A percentile compares a stretch with the other conserved stretches of the same genome.
Evolutionary conservation across 345 rosid genomes (phyloP).

Genomic region (Pugionium dolabratum): DNA sequence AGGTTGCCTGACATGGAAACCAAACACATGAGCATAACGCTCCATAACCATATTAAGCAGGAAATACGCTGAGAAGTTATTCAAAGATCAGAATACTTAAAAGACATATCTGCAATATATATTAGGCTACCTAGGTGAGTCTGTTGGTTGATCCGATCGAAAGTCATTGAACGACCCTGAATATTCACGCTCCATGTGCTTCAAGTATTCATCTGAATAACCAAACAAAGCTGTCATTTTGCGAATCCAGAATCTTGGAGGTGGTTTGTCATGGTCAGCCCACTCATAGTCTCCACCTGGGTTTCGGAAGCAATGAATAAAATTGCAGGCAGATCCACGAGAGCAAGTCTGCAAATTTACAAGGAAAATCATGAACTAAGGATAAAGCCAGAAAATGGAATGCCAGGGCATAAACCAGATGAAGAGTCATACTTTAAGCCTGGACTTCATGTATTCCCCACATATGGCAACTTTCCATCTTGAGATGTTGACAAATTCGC

Average conservation of each 20-base stretch:
- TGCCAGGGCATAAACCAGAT: slow-evolving; percentile 7
- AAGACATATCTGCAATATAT: background rate
- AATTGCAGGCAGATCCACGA: slow-evolving; percentile 90
- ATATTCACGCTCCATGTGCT: slow-evolving; percentile 45
- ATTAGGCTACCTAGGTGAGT: slow-evolving; percentile 47
- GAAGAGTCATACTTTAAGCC: slow-evolving; percentile 58
- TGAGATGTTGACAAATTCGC: slow-evolving; percentile 83
- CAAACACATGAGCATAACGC: slow-evolving; percentile 27
- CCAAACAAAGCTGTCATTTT: slow-evolving; percentile 91
- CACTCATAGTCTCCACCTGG: slow-evolving; percentile 99
- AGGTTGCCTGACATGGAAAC: slow-evolving; percentile 45
- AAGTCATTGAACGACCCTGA: slow-evolving; percentile 38
- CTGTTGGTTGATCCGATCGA: slow-evolving; percentile 34
- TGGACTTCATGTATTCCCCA: slow-evolving; percentile 91
- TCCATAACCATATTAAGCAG: slow-evolving; percentile 9
- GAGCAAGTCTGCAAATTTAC: slow-evolving; percentile 69
- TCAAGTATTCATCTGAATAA: slow-evolving; percentile 54
- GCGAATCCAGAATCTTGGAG: slow-evolving; percentile 83
- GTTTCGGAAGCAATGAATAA: slow-evolving; percentile 91
- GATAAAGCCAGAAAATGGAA: slow-evolving; percentile 19
- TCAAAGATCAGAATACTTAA: slow-evolving; percentile 16
- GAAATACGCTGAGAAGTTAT: background rate
- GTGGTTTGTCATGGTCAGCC: slow-evolving; percentile 95
- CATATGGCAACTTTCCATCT: slow-evolving; percentile 97
- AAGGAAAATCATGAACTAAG: slow-evolving; percentile 13